Evolutionary conservation across 2,329 filamentous ascomycete genomes (phyloP).

Genomic region (Exophiala xenobiotica): DNA sequence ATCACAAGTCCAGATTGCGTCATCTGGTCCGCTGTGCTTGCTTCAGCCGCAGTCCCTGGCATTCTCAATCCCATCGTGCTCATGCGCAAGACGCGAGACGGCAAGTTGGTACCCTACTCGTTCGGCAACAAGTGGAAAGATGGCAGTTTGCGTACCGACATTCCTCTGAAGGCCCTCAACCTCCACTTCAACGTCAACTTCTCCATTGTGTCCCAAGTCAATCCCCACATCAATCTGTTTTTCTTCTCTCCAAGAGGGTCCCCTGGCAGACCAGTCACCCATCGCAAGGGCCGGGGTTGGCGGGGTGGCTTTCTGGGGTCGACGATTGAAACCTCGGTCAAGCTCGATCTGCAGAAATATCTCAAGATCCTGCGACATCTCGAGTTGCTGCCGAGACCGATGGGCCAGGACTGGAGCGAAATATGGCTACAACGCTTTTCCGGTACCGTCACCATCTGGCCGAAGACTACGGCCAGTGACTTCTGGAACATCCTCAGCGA

Average conservation of each 20-base stretch:
- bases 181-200: conserved; percentile 99
- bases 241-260: conserved; percentile 94
- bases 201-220: conserved; percentile 82
- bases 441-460: conserved; percentile 96
- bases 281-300: conserved; percentile 91
- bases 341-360: conserved; percentile 97
- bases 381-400: conserved; percentile 81
- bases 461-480: conserved; percentile 73
- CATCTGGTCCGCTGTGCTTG: conserved; percentile 94
- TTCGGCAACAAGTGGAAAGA: conserved; percentile 99
- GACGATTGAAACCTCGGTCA: conserved; percentile 90
- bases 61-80: conserved; percentile 94
- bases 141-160: conserved; percentile 88
- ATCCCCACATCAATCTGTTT: conserved; percentile 97
- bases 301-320: conserved; percentile 91
- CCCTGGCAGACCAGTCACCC: conserved; percentile 89
- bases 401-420: conserved; percentile 96
- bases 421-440: conserved; percentile 95
- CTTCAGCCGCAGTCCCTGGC: conserved; percentile 91
- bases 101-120: conserved; percentile 79
- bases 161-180: conserved; percentile 90
- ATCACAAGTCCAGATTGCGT: conserved; percentile 94
- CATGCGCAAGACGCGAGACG: conserved; percentile 80
- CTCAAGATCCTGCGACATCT: conserved; percentile 90
- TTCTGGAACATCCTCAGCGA: conserved; percentile 85